These are phyloP conservation scores for Dryadomyces quercus-mongolicae DNA, from an alignment of 2,329 filamentous ascomycete genomes.

Conservation along the genomic window DNA sequence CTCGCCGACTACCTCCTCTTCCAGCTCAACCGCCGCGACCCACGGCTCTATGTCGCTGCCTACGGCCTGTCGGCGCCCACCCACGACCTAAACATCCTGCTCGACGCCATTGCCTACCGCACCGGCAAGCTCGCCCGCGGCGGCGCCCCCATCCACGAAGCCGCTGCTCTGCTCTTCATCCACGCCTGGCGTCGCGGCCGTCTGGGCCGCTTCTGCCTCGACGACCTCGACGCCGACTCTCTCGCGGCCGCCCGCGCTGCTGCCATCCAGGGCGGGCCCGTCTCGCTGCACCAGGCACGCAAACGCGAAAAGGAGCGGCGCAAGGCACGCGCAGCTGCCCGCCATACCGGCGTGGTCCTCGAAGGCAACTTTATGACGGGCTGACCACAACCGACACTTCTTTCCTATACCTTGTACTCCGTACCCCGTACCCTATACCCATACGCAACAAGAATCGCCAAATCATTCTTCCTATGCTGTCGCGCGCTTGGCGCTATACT, in stretches of 20 bases:
- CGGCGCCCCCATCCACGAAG: slow-evolving; percentile 56
- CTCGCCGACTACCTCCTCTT: slow-evolving; percentile 86
- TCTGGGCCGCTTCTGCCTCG: slow-evolving; percentile 67
- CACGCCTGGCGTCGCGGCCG: slow-evolving; percentile 70
- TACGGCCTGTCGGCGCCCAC: slow-evolving; percentile 54
- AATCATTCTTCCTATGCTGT: not conserved
- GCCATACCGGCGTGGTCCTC: slow-evolving; percentile 10
- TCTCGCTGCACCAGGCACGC: slow-evolving; percentile 57
- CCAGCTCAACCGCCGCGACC: slow-evolving; percentile 60
- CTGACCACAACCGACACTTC: too few relatives aligned
- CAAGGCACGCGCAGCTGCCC: slow-evolving; percentile 23
- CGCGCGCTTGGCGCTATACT: not conserved
- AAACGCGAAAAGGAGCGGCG: slow-evolving; percentile 51
- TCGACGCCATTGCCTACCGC: slow-evolving; percentile 57
- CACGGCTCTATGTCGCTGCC: slow-evolving; percentile 40
- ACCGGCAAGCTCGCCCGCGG: slow-evolving; percentile 68
- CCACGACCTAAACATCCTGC: slow-evolving; percentile 66
- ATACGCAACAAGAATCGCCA: not conserved
- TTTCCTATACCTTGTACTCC: too few relatives aligned
- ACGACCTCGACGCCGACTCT: slow-evolving; percentile 54
- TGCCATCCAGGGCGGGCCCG: slow-evolving; percentile 28
- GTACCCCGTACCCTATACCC: too few relatives aligned
- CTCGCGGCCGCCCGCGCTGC: slow-evolving; percentile 36
- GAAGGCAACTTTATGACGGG: not conserved
- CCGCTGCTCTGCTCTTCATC: slow-evolving; percentile 67